Percentiles rank a stretch among this genome's conserved stretches.
Conservation (phyloP, 768 basidiomycete genomes). For the Agaricus subrufescens region DNA sequence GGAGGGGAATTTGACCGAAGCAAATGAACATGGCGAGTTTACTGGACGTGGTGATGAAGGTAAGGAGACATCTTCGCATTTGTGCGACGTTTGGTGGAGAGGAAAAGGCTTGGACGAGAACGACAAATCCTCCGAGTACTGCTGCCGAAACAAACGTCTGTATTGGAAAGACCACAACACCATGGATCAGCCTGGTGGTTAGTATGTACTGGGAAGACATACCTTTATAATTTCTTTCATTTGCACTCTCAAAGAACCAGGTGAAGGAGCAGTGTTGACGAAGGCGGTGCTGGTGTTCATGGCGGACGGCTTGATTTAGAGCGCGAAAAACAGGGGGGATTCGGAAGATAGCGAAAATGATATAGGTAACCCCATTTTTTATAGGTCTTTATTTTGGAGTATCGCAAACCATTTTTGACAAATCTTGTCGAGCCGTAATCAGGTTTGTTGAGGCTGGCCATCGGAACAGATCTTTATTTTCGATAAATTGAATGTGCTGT, state of each 20-base stretch:
- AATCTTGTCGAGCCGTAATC: background rate
- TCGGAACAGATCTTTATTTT: constrained; percentile 1
- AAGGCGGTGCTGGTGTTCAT: background rate
- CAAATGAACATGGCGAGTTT: constrained; percentile 3
- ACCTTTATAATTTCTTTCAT: background rate
- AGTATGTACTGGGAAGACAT: background rate
- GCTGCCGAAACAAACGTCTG: background rate
- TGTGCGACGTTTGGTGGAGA: background rate
- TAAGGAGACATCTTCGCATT: background rate
- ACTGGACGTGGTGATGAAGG: background rate
- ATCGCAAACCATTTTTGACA: background rate
- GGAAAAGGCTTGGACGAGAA: background rate
- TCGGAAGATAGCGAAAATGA: background rate
- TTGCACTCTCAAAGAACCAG: background rate
- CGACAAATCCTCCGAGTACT: background rate
- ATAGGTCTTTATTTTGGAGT: background rate
- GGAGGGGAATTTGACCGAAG: constrained; percentile 2
- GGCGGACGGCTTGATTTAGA: too few relatives aligned
- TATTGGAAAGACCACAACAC: too few relatives aligned
- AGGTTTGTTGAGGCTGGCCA: background rate
- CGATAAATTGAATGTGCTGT: background rate
- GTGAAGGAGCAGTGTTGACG: background rate
- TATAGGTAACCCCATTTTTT: background rate
- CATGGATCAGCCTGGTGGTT: too few relatives aligned
- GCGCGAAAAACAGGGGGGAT: background rate